These are phyloP conservation scores for Phylloporus scabripes DNA, from an alignment of 768 basidiomycete species.

Conservation along the genomic window DNA sequence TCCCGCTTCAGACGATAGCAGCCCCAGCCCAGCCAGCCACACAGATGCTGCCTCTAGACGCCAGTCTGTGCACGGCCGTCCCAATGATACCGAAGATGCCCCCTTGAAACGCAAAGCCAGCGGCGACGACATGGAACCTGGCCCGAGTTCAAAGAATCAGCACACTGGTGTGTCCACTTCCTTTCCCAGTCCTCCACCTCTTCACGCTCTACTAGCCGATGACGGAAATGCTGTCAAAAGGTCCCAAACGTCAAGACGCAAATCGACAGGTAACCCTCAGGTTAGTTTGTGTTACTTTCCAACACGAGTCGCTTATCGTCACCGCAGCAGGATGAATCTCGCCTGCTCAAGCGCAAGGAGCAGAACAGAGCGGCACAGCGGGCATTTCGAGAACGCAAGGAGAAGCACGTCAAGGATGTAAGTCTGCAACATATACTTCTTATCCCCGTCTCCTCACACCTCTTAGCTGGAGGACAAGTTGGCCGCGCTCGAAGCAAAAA, in stretches of 20 bases:
- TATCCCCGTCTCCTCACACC: constrained; percentile 6
- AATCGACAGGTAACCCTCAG: constrained; percentile 35
- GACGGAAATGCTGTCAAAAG: constrained; percentile 25
- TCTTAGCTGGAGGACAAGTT: constrained; percentile 86
- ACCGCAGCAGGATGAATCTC: constrained; percentile 55
- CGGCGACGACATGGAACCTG: constrained; percentile 55
- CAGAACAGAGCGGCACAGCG: constrained; percentile 97
- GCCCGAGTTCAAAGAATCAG: constrained; percentile 60
- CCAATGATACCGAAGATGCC: constrained; percentile 40
- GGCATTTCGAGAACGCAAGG: constrained; percentile 95
- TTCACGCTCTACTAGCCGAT: constrained; percentile 16
- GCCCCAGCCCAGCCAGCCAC: constrained; percentile 66
- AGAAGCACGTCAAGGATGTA: constrained; percentile 95
- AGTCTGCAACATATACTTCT: constrained; percentile 30
- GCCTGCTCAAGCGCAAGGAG: constrained; percentile 86
- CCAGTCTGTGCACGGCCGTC: constrained; percentile 18
- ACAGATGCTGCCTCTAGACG: constrained; percentile 23
- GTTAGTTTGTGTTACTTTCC: constrained; percentile 19
- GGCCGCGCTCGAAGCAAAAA: constrained; percentile 78
- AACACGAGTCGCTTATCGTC: constrained; percentile 2
- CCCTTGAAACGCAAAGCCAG: constrained; percentile 75
- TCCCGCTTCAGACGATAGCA: constrained; percentile 71
- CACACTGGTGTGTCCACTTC: constrained; percentile 47
- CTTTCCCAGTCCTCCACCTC: background rate
- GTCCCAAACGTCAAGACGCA: constrained; percentile 31